Evolutionary conservation across 768 basidiomycete genomes (phyloP).

Genomic region (Naganishia vishniacii): DNA sequence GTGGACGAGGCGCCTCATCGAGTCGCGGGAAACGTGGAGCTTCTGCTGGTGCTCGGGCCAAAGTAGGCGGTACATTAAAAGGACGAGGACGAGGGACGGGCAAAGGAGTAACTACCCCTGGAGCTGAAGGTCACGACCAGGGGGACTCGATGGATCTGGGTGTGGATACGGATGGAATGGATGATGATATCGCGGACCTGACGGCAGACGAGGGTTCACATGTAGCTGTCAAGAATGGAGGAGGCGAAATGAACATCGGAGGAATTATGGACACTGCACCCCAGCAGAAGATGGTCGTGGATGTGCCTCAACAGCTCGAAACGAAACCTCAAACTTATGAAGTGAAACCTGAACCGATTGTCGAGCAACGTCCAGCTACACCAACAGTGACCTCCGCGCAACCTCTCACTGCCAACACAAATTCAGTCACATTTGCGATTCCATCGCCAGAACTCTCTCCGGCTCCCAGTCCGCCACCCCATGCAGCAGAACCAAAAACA

Average conservation of each 20-base stretch:
- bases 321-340: background rate
- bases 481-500: background rate
- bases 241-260: too few relatives aligned
- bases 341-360: background rate
- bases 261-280: too few relatives aligned
- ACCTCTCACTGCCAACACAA: background rate
- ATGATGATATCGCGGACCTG: background rate
- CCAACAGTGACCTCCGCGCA: background rate
- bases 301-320: background rate
- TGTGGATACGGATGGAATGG: background rate
- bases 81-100: background rate
- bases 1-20: background rate
- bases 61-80: background rate
- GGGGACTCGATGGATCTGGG: too few relatives aligned
- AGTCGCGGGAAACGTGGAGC: conserved; percentile 3
- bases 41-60: background rate
- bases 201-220: background rate
- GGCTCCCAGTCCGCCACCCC: background rate
- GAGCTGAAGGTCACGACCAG: too few relatives aligned
- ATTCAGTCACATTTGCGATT: conserved; percentile 2
- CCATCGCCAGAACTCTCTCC: background rate
- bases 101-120: background rate
- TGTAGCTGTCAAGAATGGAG: background rate
- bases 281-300: background rate
- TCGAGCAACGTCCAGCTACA: background rate